phyloP scores from a whole-genome alignment of 139 green algal species.

The Diplosphaera chodatii region DNA sequence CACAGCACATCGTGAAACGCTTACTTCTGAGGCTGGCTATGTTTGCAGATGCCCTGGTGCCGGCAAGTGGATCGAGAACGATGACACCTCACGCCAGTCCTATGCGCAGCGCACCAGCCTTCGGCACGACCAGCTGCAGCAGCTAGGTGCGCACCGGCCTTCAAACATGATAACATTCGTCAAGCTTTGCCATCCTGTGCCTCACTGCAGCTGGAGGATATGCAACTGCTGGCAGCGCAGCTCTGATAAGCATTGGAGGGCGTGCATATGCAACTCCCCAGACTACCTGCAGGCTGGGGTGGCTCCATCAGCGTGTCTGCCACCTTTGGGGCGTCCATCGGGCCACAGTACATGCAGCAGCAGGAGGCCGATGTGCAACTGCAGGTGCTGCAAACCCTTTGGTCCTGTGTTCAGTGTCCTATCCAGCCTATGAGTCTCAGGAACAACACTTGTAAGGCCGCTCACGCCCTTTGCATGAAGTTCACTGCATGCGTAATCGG shows the following conservation, averaged over 20 bases:
- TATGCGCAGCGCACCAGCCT: conserved; percentile 22
- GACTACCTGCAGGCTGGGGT: too few species aligned
- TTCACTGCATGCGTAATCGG: too few species aligned
- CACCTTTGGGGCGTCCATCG: not conserved
- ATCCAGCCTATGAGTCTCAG: too few species aligned
- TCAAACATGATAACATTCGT: too few species aligned
- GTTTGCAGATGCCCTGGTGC: conserved; percentile 32
- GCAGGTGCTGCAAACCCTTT: too few species aligned
- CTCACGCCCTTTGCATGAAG: too few species aligned
- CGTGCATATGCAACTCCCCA: not conserved
- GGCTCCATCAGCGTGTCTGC: not conserved
- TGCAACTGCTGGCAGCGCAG: too few species aligned
- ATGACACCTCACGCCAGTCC: conserved; percentile 15
- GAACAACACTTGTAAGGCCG: too few species aligned
- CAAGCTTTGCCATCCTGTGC: not conserved
- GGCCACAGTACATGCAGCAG: not conserved
- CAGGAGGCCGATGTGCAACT: not conserved
- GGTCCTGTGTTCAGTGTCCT: too few species aligned
- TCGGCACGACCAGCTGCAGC: conserved; percentile 18
- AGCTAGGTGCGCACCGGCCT: conserved; percentile 12
- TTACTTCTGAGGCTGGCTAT: not conserved
- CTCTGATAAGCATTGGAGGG: too few species aligned
- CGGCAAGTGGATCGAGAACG: conserved; percentile 41
- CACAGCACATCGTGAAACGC: too few species aligned
- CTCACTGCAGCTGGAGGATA: too few species aligned